Base-by-base conservation (phyloP, 495 filamentous ascomycete genomes). In the Wilcoxina mikolae region DNA sequence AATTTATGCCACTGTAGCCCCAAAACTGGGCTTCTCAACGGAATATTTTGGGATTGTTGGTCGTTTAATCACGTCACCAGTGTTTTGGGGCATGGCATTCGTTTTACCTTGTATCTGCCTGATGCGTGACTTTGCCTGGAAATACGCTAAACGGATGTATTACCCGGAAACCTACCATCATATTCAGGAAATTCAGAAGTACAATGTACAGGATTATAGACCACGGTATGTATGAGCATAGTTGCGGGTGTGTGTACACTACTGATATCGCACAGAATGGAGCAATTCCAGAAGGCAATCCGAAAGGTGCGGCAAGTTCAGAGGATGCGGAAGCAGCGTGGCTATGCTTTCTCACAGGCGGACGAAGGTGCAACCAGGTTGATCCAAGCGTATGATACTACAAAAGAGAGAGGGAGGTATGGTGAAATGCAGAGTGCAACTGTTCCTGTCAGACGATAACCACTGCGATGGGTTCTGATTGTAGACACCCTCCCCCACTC, bases 211-310 rank as follows among this genome's bases (percentile, higher is more conserved):
- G 69, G 93, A 99, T 72, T 99, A 99, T 68, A 77, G 93, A 57
- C 91, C 91, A 39, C 74, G 90, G 77, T 84, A 77, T 51, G 71
- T 48, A 33, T 49, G 27, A 12, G 2, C 2, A 17, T 46, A n/a
- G n/a, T n/a, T n/a, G n/a, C n/a, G n/a, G n/a, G n/a, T n/a, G n/a
- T n/a, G n/a, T n/a, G 3, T 23, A 3, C 43, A 35, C 18, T n/a
- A 24, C 22, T 25, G 11, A 17, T 38, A 31, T 22, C 43, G 42
- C 33, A 62, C 56, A 86, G 83, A 35, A 99, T 99, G 91, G 91
- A 99, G 68, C 91, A 99, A 70, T 99, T 99, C 78, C 91, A 99
- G 70, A 99, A 99, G 70, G 91, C 91, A 24, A 95, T 99, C 65
- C 81, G 91, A 59, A 99, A 99, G 70, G 91, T 96, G 46, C 81